Base-by-base conservation (phyloP, 164 flowering plant species). In the Kingdonia uniflora region DNA sequence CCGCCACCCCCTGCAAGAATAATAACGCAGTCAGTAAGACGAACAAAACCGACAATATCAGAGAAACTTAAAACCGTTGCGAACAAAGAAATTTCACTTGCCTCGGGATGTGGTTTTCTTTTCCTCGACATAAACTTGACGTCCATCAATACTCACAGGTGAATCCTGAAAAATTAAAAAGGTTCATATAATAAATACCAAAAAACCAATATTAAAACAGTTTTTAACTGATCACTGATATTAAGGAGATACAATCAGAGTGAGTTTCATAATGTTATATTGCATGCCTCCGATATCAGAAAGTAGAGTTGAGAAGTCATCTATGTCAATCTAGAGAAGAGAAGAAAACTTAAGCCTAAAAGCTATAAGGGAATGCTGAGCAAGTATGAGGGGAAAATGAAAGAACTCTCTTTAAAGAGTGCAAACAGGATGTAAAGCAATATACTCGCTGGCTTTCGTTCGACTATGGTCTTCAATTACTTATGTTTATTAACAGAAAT, bases 31-130 rank as follows among this genome's bases (percentile, higher is more conserved):
- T 1, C 19, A 1, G 16, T 26, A 14, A 1, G 14, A 49, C 15
- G 22, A 15, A 17, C 5, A 26, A 43, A 42, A 11, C 2, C 20
- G 25, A 3, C 20, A 46, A 55, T n/a, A 26, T 24, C 14, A 52
- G 2, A 20, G 12, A 38, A 52, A 52, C 10, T 14, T 17, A 5
- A 52, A n/a, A n/a, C n/a, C n/a, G n/a, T n/a, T n/a, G n/a, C 21
- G 8, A 53, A 6, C 44, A 29, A 14, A 57, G 29, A 12, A 29
- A 19, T 15, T 52, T 56, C 55, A 63, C 69, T 71, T 63, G 37
- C 61, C 90, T 79, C 84, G 72, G 21, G 80, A 65, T 14, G 79
- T 79, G 29, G 87, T 77, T 69, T 75, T 79, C 74, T 81, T 85
- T 54, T 73, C 82, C 65, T 83, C 95, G 12, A 86, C 72, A 51